Evolutionary conservation across 2,329 filamentous ascomycete species (phyloP).

Genomic region (Diaporthe sp.): DNA sequence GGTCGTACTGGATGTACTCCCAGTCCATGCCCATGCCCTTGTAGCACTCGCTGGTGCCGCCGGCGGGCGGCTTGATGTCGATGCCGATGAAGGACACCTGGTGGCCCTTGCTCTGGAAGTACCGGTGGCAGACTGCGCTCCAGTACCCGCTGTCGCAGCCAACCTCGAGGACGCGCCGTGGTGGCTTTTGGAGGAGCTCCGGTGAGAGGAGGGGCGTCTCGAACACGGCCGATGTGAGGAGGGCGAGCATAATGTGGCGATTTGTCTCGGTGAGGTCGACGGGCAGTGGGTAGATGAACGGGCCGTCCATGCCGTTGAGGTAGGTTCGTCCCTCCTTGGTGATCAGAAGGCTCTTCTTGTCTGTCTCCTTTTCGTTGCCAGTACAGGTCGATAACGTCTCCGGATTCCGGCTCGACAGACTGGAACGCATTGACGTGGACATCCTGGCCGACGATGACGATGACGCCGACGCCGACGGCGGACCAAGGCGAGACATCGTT

Average conservation of each 20-base stretch:
- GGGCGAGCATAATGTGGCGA: slow-evolving; percentile 72
- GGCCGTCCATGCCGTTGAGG: not conserved
- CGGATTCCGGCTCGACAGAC: not conserved
- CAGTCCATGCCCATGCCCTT: slow-evolving; percentile 45
- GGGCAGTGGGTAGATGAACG: slow-evolving; percentile 72
- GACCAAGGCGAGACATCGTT: not conserved
- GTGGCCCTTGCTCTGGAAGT: slow-evolving; percentile 43
- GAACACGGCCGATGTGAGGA: slow-evolving; percentile 69
- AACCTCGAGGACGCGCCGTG: slow-evolving; percentile 71
- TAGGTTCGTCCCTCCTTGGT: slow-evolving; percentile 4
- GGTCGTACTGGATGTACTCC: slow-evolving; percentile 74
- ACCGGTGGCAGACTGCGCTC: slow-evolving; percentile 59
- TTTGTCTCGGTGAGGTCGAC: slow-evolving; percentile 75
- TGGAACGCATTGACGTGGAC: not conserved
- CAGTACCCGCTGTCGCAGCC: slow-evolving; percentile 75
- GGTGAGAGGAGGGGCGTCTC: slow-evolving; percentile 56
- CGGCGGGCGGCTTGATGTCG: slow-evolving; percentile 43
- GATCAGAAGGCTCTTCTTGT: not conserved
- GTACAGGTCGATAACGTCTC: not conserved
- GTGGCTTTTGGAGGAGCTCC: slow-evolving; percentile 55
- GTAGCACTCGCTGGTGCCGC: slow-evolving; percentile 5
- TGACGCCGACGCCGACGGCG: not conserved
- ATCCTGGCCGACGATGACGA: not conserved
- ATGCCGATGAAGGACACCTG: slow-evolving; percentile 48
- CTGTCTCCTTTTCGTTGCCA: not conserved